Conservation (phyloP, 306 rosid genomes). For the Chamaecrista fasciculata region DNA sequence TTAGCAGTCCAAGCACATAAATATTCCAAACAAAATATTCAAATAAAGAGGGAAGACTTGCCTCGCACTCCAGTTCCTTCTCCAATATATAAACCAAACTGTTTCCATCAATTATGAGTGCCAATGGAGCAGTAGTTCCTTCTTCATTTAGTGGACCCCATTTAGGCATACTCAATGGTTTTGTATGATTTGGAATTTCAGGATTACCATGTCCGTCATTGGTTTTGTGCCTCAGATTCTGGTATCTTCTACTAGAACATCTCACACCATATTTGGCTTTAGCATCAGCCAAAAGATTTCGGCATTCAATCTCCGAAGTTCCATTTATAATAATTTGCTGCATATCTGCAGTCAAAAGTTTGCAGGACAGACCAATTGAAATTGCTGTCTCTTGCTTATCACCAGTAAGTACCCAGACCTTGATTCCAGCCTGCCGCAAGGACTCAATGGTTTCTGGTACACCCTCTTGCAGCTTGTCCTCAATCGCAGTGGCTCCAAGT, state of each 20-base stretch:
- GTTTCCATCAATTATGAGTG: slow-evolving; percentile 92
- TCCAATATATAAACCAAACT: slow-evolving; percentile 96
- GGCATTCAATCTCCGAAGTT: slow-evolving; percentile 68
- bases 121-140: slow-evolving; percentile 51
- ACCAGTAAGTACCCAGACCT: slow-evolving; percentile 99
- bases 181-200: slow-evolving; percentile 37
- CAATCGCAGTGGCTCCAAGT: slow-evolving; percentile 93
- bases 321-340: slow-evolving; percentile 79
- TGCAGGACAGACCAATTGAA: slow-evolving; percentile 91
- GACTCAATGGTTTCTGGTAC: slow-evolving; percentile 94
- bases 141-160: slow-evolving; percentile 56
- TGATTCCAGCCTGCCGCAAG: slow-evolving; percentile 93
- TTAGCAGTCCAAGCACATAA: slow-evolving; percentile 9
- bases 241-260: slow-evolving; percentile 35
- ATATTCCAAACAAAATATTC: not conserved
- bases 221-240: slow-evolving; percentile 35
- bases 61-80: slow-evolving; percentile 83
- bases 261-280: slow-evolving; percentile 60
- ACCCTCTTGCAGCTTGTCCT: slow-evolving; percentile 97
- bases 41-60: slow-evolving; percentile 35
- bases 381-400: slow-evolving; percentile 99
- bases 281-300: slow-evolving; percentile 65
- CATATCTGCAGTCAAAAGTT: slow-evolving; percentile 79
- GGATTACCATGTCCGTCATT: slow-evolving; percentile 38
- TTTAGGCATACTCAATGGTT: slow-evolving; percentile 43